Evolutionary conservation across 75 land plant species (phyloP), one percentile per base, ranked within the genome.

Genomic region (Larix kaempferi): DNA sequence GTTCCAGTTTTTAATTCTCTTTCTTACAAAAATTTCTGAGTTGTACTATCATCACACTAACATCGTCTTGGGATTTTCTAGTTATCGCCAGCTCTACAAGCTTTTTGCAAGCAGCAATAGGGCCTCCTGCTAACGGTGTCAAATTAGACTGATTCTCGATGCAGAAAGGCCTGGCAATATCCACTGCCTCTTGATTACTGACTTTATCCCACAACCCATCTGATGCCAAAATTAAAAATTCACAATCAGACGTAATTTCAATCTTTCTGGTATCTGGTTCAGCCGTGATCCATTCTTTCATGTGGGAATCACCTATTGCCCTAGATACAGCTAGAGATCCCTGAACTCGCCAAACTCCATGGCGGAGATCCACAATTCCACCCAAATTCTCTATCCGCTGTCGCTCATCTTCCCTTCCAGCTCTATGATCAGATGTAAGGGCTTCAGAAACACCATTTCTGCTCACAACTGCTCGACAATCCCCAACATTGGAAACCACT

Each of bases 161-260:
- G 17, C 39, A 66, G 21, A 35, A 33, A 16, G 22, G 62, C 26
- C 54, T 76, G 69, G 82, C 89, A 27, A 86, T 74, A 57, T 91
- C 91, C 7, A 91, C 85, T 13, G 95, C 95, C 77, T 93, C 95
- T 73, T 93, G 95, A 76, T 93, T 88, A 58, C 63, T 74, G 49
- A 92, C 91, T 88, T 86, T 88, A 71, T 93, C 91, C 95, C 95
- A 93, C 6, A 93, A 80, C 5, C 95, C 95, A 77, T 93, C 95
- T 25, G 95, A 93, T 3, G 95, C 93, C 25, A 93, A 80, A 57
- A 93, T 84, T 35, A 93, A 56, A 75, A 93, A 89, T 78, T 93
- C 93, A 55, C 69, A 71, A 16, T 84, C 88, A 1, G 87, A 80
- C 58, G 81, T 19, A 49, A 93, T 83, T 35, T 71, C 66, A 26